Evolutionary conservation across 495 filamentous ascomycete genomes (phyloP), one percentile per base, ranked within the genome.

Genomic region (Aspergillus sclerotiicarbonarius): DNA sequence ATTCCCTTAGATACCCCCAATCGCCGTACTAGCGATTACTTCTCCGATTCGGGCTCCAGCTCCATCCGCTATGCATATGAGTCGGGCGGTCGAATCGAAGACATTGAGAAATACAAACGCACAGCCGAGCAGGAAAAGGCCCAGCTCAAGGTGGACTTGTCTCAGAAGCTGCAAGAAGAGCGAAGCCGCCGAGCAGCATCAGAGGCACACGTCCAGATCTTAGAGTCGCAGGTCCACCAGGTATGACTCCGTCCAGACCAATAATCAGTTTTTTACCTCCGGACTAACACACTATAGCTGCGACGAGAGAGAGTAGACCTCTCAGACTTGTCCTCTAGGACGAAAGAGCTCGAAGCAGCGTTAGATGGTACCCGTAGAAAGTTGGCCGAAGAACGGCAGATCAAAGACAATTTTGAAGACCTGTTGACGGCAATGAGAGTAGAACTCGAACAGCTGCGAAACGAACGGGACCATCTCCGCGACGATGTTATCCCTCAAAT

Each of bases 351-450:
- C 13, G 93, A 98, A 70, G 76, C 66, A 54, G 82, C 83, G 4
- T 81, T 96, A 51, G 91, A 97, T 57, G 89, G 92, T 57, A 79
- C 90, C 51, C 84, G 88, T 49, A 83, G 94, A 57, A 87, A 89
- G 64, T 79, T 98, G 16, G 79, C 81, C 4, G 92, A 97, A 66
- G 95, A 98, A 72, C 81, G 90, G 31, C 85, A 90, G 68, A 84
- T 88, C 57, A 97, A 96, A 67, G 90, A 91, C 68, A 98, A 94
- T 62, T 94, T 96, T 65, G 91, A 96, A 68, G 92, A 96, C 68
- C 78, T 98, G 39, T 79, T 96, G 31, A 84, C 84, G 9, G 94
- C 90, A 20, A 84, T 98, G 64, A 87, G 88, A 57, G 81, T 85
- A 3, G 91, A 98, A 65, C 76, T 96, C 9, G 85, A 90, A 62